A percentile compares a stretch with the other conserved stretches of the same genome.
Evolutionary conservation across 169 alveolate species (phyloP).

Genomic region (Cryptosporidium meleagridis): DNA sequence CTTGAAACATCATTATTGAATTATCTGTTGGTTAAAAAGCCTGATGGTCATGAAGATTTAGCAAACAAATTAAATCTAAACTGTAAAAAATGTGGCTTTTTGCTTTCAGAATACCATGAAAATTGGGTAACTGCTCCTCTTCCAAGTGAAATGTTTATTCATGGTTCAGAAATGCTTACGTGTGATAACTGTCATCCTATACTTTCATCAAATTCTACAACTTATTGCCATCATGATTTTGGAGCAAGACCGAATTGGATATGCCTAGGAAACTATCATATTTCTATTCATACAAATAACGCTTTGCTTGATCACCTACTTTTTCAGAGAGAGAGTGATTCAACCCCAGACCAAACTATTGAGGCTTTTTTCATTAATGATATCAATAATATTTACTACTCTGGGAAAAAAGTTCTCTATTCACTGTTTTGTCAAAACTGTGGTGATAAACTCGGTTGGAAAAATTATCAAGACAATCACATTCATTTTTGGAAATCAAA

Average conservation of each 20-base stretch:
- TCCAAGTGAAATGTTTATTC: slow-evolving; percentile 60
- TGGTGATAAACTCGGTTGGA: slow-evolving; percentile 35
- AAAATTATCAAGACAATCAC: neutral
- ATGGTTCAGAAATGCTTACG: slow-evolving; percentile 53
- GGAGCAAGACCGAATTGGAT: slow-evolving; percentile 43
- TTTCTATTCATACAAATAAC: slow-evolving; percentile 20
- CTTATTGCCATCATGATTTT: neutral
- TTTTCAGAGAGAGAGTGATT: neutral
- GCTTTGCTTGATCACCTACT: neutral
- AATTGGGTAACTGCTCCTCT: slow-evolving; percentile 31
- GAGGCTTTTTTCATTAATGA: slow-evolving; percentile 19
- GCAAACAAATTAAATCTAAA: neutral
- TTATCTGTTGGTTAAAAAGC: neutral
- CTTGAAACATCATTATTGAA: neutral
- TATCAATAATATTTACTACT: slow-evolving; percentile 24
- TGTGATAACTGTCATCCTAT: slow-evolving; percentile 59
- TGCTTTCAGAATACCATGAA: slow-evolving; percentile 6
- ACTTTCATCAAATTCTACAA: no score
- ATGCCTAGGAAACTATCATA: slow-evolving; percentile 53
- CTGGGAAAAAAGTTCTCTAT: neutral
- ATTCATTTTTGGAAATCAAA: slow-evolving; percentile 41
- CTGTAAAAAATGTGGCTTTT: slow-evolving; percentile 6
- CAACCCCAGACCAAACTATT: neutral
- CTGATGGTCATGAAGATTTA: neutral
- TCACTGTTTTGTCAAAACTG: slow-evolving; percentile 1